Percentiles rank a stretch among this genome's conserved stretches.
Conservation (phyloP, 176 grass and related monocot species). For the Calamus simplicifolius region DNA sequence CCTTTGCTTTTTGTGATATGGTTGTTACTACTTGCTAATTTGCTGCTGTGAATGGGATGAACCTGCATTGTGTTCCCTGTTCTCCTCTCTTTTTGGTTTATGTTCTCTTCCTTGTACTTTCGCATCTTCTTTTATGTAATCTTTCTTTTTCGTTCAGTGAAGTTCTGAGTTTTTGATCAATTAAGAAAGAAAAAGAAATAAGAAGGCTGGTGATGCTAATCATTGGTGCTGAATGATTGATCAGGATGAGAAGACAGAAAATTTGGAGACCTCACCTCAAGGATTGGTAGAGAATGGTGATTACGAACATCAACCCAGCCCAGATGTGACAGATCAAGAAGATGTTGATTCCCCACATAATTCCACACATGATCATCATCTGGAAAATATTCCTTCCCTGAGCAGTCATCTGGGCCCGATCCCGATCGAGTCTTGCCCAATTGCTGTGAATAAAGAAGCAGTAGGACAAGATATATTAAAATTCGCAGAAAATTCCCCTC, state of each 20-base stretch:
- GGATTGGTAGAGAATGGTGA: constrained; percentile 17
- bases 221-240: constrained; percentile 36
- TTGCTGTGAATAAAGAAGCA: constrained; percentile 11
- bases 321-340: constrained; percentile 12
- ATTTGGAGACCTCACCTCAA: constrained; percentile 14
- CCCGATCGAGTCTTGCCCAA: constrained; percentile 7
- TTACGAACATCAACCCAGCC: constrained; percentile 10
- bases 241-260: constrained; percentile 34
- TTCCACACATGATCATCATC: neutral
- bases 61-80: too few species aligned
- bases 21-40: too few species aligned
- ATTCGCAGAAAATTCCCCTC: constrained; percentile 7
- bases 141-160: too few species aligned
- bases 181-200: too few species aligned
- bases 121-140: too few species aligned
- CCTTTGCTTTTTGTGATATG: too few species aligned
- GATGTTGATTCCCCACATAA: constrained; percentile 6
- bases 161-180: too few species aligned
- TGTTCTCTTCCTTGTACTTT: too few species aligned
- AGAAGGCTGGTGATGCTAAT: constrained; percentile 5
- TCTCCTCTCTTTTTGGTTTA: too few species aligned
- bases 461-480: constrained; percentile 2
- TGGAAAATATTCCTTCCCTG: constrained; percentile 16
- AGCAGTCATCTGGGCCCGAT: constrained; percentile 17
- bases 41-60: too few species aligned